Evolutionary conservation across 1,284 basidiomycete species (phyloP), one percentile per base, ranked within the genome.

Genomic region (Ceratobasidium sp.): DNA sequence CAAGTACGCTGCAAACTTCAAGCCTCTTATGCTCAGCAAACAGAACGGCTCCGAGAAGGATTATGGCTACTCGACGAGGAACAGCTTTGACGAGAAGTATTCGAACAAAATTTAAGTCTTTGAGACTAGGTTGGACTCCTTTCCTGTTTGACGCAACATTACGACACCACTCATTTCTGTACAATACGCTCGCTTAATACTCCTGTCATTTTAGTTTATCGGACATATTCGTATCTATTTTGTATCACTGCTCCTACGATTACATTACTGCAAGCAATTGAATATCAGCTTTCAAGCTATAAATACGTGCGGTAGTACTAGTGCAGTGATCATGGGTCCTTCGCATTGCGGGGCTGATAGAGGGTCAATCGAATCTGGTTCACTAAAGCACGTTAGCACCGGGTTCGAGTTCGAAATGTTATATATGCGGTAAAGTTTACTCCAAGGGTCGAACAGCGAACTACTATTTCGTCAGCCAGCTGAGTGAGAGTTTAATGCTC

Each of bases 171-270:
- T 31, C 53, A 55, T 40, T 32, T 31, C 53, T 40, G 20, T 67
- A 64, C 25, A 62, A 40, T 58, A 58, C 70, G 62, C 42, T 55
- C 55, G 22, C 55, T 27, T 71, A 65, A 40, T 52, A 27, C 43
- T 6, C 35, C 20, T n/a, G 43, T 2, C n/a, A 38, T 15, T 38
- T 27, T 64, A 50, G 17, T 58, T 3, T 25, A 31, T 40, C 38
- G 38, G 38, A 17, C 38, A 8, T 17, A 40, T 40, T 40, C 38
- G 38, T 49, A 32, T 40, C 4, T 25, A 42, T 25, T 57, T 55
- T 47, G 27, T 42, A 15, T 29, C 55, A 20, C 50, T 2, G 78
- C 78, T 3, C 74, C 78, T n/a, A 68, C 79, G 45, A 96, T 95
- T 80, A 84, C n/a, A n/a, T n/a, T n/a, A n/a, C n/a, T n/a, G n/a